phyloP scores from a whole-genome alignment of 2,329 filamentous ascomycete genomes.

The Helotiales sp. region DNA sequence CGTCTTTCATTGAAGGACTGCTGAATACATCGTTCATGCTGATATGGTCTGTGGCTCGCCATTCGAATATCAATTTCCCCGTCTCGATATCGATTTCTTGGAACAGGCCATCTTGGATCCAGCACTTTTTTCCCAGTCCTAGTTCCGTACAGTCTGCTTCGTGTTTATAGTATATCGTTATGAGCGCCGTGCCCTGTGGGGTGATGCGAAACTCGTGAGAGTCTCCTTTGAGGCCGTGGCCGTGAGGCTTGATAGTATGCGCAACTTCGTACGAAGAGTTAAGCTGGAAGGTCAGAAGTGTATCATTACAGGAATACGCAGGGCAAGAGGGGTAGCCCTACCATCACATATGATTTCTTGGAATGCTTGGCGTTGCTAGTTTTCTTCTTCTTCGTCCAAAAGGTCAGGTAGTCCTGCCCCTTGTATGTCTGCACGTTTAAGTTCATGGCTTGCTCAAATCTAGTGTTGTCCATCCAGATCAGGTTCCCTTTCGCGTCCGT shows the following conservation, averaged over 20 bases:
- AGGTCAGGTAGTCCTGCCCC: slow-evolving; percentile 13
- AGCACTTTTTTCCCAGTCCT: slow-evolving; percentile 5
- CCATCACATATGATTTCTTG: slow-evolving; percentile 9
- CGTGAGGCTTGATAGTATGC: neutral
- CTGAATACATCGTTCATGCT: slow-evolving; percentile 19
- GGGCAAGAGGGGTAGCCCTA: neutral
- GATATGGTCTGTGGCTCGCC: slow-evolving; percentile 44
- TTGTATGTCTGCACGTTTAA: slow-evolving; percentile 13
- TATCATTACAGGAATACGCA: neutral
- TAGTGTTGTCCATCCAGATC: slow-evolving; percentile 12
- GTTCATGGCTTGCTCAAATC: slow-evolving; percentile 12
- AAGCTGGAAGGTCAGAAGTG: neutral
- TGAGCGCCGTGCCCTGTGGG: slow-evolving; percentile 12
- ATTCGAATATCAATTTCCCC: slow-evolving; percentile 50
- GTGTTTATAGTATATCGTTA: slow-evolving; percentile 12
- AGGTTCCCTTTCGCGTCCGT: slow-evolving; percentile 6
- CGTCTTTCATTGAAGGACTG: slow-evolving; percentile 15
- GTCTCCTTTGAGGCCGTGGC: slow-evolving; percentile 12
- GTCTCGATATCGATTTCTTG: slow-evolving; percentile 54
- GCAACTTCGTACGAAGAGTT: slow-evolving; percentile 3
- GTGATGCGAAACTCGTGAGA: slow-evolving; percentile 16
- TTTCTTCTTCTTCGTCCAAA: slow-evolving; percentile 12
- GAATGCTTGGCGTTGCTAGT: slow-evolving; percentile 1
- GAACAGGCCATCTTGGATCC: slow-evolving; percentile 33
- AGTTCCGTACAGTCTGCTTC: slow-evolving; percentile 9